Conservation (phyloP, 176 grass and related monocot genomes). For the Eleusine coracana region DNA sequence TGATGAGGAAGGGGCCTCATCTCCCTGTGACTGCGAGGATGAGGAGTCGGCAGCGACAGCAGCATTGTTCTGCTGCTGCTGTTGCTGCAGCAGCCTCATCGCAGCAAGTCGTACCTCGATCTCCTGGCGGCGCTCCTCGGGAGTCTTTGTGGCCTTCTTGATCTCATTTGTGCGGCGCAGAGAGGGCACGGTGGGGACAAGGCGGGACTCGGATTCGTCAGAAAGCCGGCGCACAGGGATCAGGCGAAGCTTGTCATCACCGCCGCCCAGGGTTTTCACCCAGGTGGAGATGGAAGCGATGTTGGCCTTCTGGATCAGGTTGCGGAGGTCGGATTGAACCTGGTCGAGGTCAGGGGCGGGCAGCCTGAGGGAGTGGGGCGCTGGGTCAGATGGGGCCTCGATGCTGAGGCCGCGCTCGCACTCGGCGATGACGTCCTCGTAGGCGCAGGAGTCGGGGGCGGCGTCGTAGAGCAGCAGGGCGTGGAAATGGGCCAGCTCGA, state of each 20-base stretch:
- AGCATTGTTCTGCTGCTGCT: conserved; percentile 45
- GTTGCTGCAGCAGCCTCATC: conserved; percentile 70
- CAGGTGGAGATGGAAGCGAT: conserved; percentile 82
- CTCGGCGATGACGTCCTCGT: conserved; percentile 71
- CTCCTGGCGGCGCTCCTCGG: conserved; percentile 89
- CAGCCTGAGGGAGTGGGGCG: conserved; percentile 62
- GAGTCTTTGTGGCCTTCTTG: conserved; percentile 89
- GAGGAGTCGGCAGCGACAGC: not conserved
- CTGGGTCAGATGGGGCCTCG: conserved; percentile 54
- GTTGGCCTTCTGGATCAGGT: conserved; percentile 78
- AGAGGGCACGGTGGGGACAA: conserved; percentile 48
- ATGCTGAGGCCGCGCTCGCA: conserved; percentile 76
- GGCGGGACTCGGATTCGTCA: conserved; percentile 70
- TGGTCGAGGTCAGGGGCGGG: conserved; percentile 53
- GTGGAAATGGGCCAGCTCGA: conserved; percentile 86
- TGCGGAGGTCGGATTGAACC: conserved; percentile 67
- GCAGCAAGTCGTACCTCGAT: conserved; percentile 86
- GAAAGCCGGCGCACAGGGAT: conserved; percentile 62
- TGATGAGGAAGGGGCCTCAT: conserved; percentile 62
- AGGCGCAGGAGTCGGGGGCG: conserved; percentile 49
- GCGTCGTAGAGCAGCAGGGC: conserved; percentile 66
- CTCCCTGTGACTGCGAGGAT: conserved; percentile 30
- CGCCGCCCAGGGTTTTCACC: conserved; percentile 74
- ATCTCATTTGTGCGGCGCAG: conserved; percentile 80
- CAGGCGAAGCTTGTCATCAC: conserved; percentile 69